Percentiles rank a stretch among this genome's conserved stretches.
These are phyloP conservation scores for Leccinum subgranulosum DNA, from an alignment of 768 basidiomycete genomes.

Conservation along the genomic window DNA sequence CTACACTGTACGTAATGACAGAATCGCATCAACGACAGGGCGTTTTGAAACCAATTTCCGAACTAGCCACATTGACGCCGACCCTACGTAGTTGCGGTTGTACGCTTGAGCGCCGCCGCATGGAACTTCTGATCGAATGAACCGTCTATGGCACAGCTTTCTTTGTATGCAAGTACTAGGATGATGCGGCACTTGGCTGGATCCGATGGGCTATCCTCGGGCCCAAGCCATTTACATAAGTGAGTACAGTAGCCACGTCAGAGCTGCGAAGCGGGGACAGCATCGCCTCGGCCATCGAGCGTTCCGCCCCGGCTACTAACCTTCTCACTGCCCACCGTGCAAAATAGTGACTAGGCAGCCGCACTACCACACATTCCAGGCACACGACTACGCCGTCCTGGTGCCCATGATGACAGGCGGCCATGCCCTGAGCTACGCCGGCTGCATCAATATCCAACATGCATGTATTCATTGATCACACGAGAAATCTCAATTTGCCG, in stretches of 20 bases:
- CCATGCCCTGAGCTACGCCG: neutral
- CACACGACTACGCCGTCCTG: neutral
- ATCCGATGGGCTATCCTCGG: neutral
- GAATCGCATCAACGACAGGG: neutral
- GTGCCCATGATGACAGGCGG: too few species aligned
- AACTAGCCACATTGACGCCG: neutral
- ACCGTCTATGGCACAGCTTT: neutral
- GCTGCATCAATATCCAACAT: neutral
- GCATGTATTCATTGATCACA: neutral
- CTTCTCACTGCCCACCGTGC: neutral
- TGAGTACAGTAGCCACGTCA: neutral
- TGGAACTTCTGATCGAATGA: neutral
- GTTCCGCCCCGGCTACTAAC: neutral
- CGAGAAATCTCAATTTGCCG: neutral
- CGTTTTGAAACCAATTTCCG: neutral
- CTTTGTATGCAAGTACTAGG: too few species aligned
- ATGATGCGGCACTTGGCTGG: neutral
- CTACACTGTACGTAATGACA: neutral
- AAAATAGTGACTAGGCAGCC: neutral
- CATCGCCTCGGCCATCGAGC: neutral
- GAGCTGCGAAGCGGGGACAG: neutral
- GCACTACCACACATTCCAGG: neutral
- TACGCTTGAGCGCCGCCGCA: neutral
- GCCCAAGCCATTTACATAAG: neutral
- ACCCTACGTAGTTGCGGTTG: neutral